Base-by-base conservation (phyloP, 352 stramenopile species). In the Peronospora farinosa region DNA sequence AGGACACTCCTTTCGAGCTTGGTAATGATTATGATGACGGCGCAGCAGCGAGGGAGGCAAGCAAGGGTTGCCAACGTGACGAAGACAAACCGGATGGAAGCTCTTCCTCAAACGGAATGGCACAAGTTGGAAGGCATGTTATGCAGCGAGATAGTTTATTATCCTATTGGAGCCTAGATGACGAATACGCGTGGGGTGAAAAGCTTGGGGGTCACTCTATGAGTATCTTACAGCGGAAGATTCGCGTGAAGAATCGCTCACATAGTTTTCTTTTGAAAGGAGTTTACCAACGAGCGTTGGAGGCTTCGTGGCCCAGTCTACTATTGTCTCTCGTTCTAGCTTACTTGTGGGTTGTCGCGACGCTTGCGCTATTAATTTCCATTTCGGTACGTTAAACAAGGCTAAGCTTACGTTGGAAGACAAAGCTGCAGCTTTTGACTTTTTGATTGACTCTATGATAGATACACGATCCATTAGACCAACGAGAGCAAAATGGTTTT, bases 201-300 rank as follows among this genome's bases (percentile, higher is more conserved):
- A 52, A 53, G 8, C 17, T 42, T 21, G 25, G 61, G 3, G 47
- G 69, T 2, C 46, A 61, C 15, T 69, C 69, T n/a, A 64, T 72
- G 51, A 84, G 69, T 32, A 4, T 84, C 6, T 21, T 70, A 21
- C 62, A 70, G 6, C 45, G 62, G 35, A 55, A 56, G 21, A 48
- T 82, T 1, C 59, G 45, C 13, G 76, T 82, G 49, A 74, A 62
- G 43, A 78, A 80, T 40, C 60, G 72, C 11, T 69, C 68, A 3
- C 33, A 67, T 11, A 69, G 44, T 27, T 27, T 65, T 7, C 57
- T 84, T 12, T 67, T 68, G 23, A 82, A 69, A 17, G 66, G 73
- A 2, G 31, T 82, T 30, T 84, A 84, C 37, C 79, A 84, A 25
- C 57, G 61, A 15, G 73, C 73, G 8, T 54, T 84, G 12, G 62